phyloP scores from a whole-genome alignment of 768 basidiomycete species.

The Tylopilus felleus region DNA sequence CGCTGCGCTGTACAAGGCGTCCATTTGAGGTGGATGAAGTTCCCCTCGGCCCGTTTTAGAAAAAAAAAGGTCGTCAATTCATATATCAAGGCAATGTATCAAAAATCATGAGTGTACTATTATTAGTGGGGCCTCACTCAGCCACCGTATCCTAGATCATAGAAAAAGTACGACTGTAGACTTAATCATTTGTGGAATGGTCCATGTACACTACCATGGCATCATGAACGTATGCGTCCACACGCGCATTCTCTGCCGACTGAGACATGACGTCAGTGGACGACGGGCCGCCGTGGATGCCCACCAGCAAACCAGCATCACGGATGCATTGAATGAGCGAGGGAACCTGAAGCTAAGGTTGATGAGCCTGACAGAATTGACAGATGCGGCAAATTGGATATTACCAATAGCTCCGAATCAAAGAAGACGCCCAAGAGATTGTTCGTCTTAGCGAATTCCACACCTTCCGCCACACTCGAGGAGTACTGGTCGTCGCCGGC shows the following conservation, averaged over 20 bases:
- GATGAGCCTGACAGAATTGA: slow-evolving; percentile 14
- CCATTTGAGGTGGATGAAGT: slow-evolving; percentile 41
- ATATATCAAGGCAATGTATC: slow-evolving; percentile 24
- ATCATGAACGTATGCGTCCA: slow-evolving; percentile 68
- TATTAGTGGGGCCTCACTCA: slow-evolving; percentile 12
- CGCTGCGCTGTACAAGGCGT: slow-evolving; percentile 66
- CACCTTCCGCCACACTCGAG: slow-evolving; percentile 81
- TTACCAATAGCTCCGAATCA: slow-evolving; percentile 81
- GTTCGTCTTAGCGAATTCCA: slow-evolving; percentile 89
- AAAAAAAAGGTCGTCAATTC: slow-evolving; percentile 5
- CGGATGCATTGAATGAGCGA: slow-evolving; percentile 86
- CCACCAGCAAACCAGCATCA: slow-evolving; percentile 83
- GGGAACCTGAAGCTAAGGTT: slow-evolving; percentile 68
- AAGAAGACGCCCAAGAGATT: slow-evolving; percentile 91
- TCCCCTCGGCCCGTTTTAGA: slow-evolving; percentile 2
- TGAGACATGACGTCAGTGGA: slow-evolving; percentile 35
- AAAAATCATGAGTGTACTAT: slow-evolving; percentile 23
- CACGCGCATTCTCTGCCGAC: slow-evolving; percentile 44
- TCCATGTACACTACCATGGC: slow-evolving; percentile 69
- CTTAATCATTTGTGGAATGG: slow-evolving; percentile 48
- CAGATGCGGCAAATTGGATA: slow-evolving; percentile 19
- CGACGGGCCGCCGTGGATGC: slow-evolving; percentile 67
- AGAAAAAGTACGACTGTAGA: slow-evolving; percentile 25
- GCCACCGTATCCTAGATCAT: slow-evolving; percentile 26
- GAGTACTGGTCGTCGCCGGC: slow-evolving; percentile 48